These are phyloP conservation scores for Claviceps capensis DNA, from an alignment of 2,329 filamentous ascomycete genomes.

Conservation along the genomic window DNA sequence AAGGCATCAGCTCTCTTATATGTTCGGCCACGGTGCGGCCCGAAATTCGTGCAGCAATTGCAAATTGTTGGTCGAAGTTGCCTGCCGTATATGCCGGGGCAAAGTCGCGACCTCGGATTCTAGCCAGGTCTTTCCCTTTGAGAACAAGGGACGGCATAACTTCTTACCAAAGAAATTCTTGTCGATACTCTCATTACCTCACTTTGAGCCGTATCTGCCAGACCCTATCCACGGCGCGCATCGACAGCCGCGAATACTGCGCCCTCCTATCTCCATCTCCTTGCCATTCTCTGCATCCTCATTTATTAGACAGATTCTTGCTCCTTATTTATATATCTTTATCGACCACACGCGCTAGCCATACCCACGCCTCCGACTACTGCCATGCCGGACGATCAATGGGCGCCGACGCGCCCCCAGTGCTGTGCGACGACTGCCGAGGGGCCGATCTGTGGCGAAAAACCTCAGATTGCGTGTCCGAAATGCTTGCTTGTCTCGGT, in stretches of 20 bases:
- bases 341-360: neutral
- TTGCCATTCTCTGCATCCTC: no score
- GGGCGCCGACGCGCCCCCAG: neutral
- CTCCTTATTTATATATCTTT: neutral
- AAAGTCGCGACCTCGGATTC: neutral
- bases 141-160: no score
- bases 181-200: no score
- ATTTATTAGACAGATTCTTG: no score
- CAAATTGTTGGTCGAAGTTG: neutral
- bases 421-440: neutral
- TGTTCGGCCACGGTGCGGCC: no score
- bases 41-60: no score
- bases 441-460: neutral
- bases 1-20: no score
- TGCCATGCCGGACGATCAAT: neutral
- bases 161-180: no score
- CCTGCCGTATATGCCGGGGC: neutral
- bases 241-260: neutral
- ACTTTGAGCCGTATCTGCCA: neutral
- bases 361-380: neutral
- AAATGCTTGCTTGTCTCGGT: neutral
- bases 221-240: neutral
- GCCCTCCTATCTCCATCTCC: neutral
- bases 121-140: neutral
- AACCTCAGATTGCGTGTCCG: neutral